phyloP scores from a whole-genome alignment of 139 green algal genomes.

The Tetradesmus lagerheimii region DNA sequence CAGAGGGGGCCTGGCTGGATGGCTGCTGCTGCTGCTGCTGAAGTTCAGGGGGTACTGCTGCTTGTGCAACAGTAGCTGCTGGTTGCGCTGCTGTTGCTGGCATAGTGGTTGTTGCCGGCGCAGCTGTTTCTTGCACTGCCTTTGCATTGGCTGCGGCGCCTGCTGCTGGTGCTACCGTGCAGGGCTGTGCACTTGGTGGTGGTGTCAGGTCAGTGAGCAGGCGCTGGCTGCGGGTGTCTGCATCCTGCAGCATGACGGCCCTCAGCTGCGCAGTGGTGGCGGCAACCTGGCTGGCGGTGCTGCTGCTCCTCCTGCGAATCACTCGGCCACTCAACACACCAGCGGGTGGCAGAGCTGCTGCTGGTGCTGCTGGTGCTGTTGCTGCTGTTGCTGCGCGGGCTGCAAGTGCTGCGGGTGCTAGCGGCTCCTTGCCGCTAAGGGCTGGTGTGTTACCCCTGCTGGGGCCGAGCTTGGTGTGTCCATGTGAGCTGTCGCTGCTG shows the following conservation, averaged over 20 bases:
- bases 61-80: not conserved
- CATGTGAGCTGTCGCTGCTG: not conserved
- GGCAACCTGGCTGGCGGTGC: not conserved
- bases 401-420: not conserved
- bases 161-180: not conserved
- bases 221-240: not conserved
- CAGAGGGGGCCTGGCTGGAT: not conserved
- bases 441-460: not conserved
- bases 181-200: not conserved
- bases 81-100: not conserved
- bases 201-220: not conserved
- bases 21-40: not conserved
- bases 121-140: not conserved
- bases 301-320: not conserved
- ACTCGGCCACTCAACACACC: not conserved
- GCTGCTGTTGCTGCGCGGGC: constrained; percentile 23
- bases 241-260: constrained; percentile 10
- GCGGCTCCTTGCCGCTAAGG: not conserved
- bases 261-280: not conserved
- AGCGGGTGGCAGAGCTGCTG: not conserved
- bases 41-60: not conserved
- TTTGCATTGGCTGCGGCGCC: no score
- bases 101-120: not conserved
- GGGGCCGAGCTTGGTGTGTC: not conserved
- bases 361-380: not conserved